phyloP scores from a whole-genome alignment of 345 rosid species.

The Camelina sativa region DNA sequence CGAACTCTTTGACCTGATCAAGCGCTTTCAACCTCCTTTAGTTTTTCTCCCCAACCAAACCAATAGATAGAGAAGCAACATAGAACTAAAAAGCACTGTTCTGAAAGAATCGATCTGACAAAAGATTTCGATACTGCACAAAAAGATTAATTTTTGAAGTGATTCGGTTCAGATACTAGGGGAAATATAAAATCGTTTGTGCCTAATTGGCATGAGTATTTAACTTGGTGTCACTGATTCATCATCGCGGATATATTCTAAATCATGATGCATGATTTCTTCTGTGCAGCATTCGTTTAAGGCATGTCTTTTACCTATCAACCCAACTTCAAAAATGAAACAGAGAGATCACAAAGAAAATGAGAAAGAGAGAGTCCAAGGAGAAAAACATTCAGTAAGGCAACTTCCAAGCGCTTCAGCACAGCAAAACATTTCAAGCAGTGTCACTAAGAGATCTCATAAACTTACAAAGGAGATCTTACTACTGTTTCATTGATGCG shows the following conservation, averaged over 20 bases:
- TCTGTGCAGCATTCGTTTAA: neutral
- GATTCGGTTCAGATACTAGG: constrained; percentile 16
- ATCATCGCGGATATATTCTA: constrained; percentile 5
- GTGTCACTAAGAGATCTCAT: neutral
- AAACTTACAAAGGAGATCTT: neutral
- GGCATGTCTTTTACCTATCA: constrained; percentile 19
- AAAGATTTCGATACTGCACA: neutral
- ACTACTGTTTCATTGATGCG: neutral
- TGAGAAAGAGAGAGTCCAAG: neutral
- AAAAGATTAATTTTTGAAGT: neutral
- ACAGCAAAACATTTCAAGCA: constrained; percentile 1
- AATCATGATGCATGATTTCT: neutral
- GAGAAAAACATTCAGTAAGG: neutral
- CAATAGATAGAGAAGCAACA: constrained; percentile 1
- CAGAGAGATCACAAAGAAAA: neutral
- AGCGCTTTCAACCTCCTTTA: neutral
- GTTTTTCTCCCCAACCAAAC: constrained; percentile 5
- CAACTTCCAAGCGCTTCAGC: constrained; percentile 3
- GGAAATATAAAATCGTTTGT: neutral
- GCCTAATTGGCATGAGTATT: neutral
- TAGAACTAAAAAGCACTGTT: neutral
- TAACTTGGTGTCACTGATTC: neutral
- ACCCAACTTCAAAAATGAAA: constrained; percentile 9
- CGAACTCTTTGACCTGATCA: neutral
- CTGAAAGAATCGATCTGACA: neutral